Base-by-base conservation (phyloP, 192 early-diverging fungal species). In the Jimgerdemannia flammicorona region DNA sequence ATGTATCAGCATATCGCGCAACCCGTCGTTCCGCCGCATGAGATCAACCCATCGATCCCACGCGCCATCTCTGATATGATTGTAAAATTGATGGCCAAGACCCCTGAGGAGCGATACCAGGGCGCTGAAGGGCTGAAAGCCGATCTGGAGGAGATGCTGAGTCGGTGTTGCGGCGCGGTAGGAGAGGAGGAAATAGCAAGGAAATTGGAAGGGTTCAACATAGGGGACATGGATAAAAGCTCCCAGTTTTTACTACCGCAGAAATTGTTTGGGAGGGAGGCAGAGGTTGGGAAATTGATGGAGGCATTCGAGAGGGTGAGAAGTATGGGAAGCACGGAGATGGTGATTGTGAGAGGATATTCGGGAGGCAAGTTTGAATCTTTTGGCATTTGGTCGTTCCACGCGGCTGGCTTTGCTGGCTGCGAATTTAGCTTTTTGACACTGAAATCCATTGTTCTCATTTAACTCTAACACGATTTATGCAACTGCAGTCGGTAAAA, bases 51-150 rank as follows among this genome's bases (percentile, higher is more conserved):
- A 49, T 79, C 43, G 65, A 42, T 72, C 6, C 67, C 64, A 59
- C 64, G 7, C 19, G 44, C 74, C 7, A 54, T 75, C 43, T 68
- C 73, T 8, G 66, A 80, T 4, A 67, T 82, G 4, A 71, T 82
- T 43, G 69, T 49, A 11, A 82, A 82, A 43, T 17, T 82, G 64
- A 44, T 82, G 59, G 43, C 70, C 43, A 82, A 82, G 69, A 75
- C 75, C 40, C 74, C 80, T 18, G 80, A 82, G 66, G 80, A 82
- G 41, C 68, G 80, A 44, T 82, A 82, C 69, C 80, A 82, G 76
- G 49, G 76, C 66, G 78, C 80, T 3, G 43, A 79, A 64, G 80
- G 80, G 9, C 59, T 82, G 10, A 70, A 72, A 64, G 44, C 77
- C 20, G 80, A 82, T 49, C 67, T 77, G 11, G 70, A 66, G 43